Conservation (phyloP, 106 monocot genomes). For the Xerophyta viscosa region DNA sequence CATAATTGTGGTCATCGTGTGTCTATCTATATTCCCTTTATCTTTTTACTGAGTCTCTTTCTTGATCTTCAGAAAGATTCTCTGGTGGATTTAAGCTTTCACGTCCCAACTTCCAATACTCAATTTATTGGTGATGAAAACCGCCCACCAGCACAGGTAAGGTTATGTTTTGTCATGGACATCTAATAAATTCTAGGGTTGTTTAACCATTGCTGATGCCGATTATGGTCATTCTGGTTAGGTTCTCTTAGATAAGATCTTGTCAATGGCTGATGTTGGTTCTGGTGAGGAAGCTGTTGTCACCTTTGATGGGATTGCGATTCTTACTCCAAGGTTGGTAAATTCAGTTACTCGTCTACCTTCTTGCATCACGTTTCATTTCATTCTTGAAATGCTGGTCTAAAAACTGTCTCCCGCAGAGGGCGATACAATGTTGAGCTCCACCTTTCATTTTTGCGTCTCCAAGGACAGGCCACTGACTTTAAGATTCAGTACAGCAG, state of each 20-base stretch:
- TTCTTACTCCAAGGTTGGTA: conserved; percentile 79
- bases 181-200: background rate
- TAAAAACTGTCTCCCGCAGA: conserved; percentile 24
- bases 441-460: conserved; percentile 86
- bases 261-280: conserved; percentile 84
- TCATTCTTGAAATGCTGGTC: conserved; percentile 6
- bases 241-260: conserved; percentile 82
- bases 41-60: background rate
- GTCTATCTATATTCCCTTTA: background rate
- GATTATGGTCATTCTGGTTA: conserved; percentile 13
- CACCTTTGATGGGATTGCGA: conserved; percentile 91
- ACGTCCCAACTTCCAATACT: conserved; percentile 89
- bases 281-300: conserved; percentile 87
- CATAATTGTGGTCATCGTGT: background rate
- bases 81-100: conserved; percentile 86
- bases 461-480: conserved; percentile 98
- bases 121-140: conserved; percentile 93
- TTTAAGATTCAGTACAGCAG: conserved; percentile 99
- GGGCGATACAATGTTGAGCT: conserved; percentile 95
- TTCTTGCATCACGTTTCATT: background rate
- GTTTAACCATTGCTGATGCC: background rate
- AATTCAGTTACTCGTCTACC: background rate
- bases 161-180: background rate
- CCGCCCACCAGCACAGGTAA: conserved; percentile 85
- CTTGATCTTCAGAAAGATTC: conserved; percentile 71